Evolutionary conservation across 1,139 yeast species (phyloP).

Genomic region (Yamadazyma oceani): DNA sequence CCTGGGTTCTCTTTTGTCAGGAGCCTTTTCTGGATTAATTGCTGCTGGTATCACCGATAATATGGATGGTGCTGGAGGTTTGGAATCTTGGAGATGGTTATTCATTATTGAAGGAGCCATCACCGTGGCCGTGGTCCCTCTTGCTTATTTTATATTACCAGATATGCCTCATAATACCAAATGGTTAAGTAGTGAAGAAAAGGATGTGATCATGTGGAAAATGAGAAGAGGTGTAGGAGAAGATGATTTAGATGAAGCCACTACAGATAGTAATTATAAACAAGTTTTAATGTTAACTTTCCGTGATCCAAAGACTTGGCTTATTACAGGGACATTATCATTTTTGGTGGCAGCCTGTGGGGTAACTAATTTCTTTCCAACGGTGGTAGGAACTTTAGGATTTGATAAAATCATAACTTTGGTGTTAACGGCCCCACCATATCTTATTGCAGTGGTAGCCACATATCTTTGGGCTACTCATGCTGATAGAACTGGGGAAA

Average conservation of each 20-base stretch:
- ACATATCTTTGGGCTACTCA: conserved; percentile 57
- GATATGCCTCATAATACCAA: conserved; percentile 64
- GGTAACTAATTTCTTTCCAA: conserved; percentile 62
- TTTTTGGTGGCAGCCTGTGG: conserved; percentile 59
- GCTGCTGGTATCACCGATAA: conserved; percentile 44
- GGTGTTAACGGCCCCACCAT: conserved; percentile 62
- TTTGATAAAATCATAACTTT: conserved; percentile 50
- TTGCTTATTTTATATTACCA: conserved; percentile 64
- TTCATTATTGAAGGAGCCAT: conserved; percentile 73
- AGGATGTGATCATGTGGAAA: conserved; percentile 47
- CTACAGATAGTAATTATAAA: conserved; percentile 33
- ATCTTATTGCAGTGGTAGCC: conserved; percentile 51
- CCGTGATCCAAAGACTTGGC: conserved; percentile 48
- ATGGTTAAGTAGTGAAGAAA: conserved; percentile 51
- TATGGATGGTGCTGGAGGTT: conserved; percentile 38
- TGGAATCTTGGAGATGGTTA: conserved; percentile 69
- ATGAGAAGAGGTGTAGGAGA: conserved; percentile 41
- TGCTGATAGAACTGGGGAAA: conserved; percentile 58
- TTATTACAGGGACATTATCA: conserved; percentile 43
- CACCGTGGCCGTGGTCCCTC: conserved; percentile 56
- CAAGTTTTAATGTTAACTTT: conserved; percentile 42
- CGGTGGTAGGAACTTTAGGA: conserved; percentile 55
- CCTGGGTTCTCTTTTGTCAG: conserved; percentile 69
- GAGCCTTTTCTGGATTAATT: conserved; percentile 81
- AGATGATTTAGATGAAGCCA: conserved; percentile 38